A percentile compares a stretch with the other conserved stretches of the same genome.
These are phyloP conservation scores for Phallus indusiatus DNA, from an alignment of 768 basidiomycete species.

Conservation along the genomic window DNA sequence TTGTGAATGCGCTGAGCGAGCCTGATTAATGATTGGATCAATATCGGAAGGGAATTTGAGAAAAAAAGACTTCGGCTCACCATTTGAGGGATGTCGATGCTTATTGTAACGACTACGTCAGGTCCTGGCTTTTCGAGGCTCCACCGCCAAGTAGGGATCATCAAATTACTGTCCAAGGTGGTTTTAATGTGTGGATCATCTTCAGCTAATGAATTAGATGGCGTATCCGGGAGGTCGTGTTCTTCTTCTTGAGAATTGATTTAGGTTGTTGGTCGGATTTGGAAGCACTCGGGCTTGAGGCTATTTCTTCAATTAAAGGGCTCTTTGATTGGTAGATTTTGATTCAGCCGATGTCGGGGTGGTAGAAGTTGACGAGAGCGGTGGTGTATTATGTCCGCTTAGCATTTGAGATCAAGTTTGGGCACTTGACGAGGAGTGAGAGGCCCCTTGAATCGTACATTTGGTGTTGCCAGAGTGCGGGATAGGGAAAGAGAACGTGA, in stretches of 20 bases:
- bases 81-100: not conserved
- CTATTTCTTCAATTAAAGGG: constrained; percentile 41
- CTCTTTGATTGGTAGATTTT: constrained; percentile 17
- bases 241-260: constrained; percentile 2
- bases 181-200: not conserved
- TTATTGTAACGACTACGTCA: not conserved
- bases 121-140: not conserved
- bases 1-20: not conserved
- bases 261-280: not conserved
- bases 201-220: not conserved
- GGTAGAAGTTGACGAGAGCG: not conserved
- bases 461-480: constrained; percentile 61
- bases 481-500: constrained; percentile 41
- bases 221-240: not conserved
- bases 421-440: constrained; percentile 34
- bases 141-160: not conserved
- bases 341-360: not conserved
- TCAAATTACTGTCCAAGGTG: not conserved
- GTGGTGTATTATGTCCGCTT: not conserved
- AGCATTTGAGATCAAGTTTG: not conserved
- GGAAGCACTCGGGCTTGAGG: not conserved
- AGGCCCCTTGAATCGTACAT: constrained; percentile 70
- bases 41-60: not conserved
- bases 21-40: not conserved
- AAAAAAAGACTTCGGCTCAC: not conserved